phyloP scores from a whole-genome alignment of 225 moss, liverwort and hornwort genomes.

The Physcomitrium patens region DNA sequence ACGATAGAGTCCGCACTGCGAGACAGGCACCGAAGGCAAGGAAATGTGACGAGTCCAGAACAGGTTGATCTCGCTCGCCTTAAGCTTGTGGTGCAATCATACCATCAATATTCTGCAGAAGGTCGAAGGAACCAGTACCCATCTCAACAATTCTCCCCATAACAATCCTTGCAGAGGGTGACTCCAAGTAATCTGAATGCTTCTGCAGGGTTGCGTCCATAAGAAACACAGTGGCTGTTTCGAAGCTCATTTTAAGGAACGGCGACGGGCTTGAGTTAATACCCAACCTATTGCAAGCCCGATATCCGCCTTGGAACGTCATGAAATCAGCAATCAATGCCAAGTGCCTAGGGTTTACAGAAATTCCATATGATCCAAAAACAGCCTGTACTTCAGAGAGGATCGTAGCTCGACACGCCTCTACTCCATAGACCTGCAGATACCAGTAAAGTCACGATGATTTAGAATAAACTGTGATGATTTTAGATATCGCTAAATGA shows the following conservation, averaged over 20 bases:
- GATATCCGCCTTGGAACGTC: constrained; percentile 92
- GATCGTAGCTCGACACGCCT: constrained; percentile 85
- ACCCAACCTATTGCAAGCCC: constrained; percentile 88
- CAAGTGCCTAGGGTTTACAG: constrained; percentile 85
- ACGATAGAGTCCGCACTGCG: not conserved
- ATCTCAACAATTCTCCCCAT: constrained; percentile 91
- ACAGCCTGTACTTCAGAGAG: constrained; percentile 91
- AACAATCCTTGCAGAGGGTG: constrained; percentile 90
- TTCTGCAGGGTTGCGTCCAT: constrained; percentile 93
- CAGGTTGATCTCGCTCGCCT: not conserved
- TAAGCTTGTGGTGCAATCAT: constrained; percentile 55
- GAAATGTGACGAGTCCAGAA: not conserved
- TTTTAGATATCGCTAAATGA: no score
- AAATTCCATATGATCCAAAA: constrained; percentile 88
- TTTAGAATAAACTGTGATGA: not conserved
- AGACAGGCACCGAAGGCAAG: not conserved
- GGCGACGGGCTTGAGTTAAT: constrained; percentile 88
- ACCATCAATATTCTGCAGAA: constrained; percentile 80
- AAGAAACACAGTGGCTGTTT: constrained; percentile 90
- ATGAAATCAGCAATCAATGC: constrained; percentile 93
- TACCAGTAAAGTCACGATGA: not conserved
- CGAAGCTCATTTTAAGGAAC: constrained; percentile 96
- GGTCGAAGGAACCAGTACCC: constrained; percentile 92
- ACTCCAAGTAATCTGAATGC: constrained; percentile 79
- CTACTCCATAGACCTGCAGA: constrained; percentile 79